Evolutionary conservation across 805 yeast genomes (phyloP), one percentile per base, ranked within the genome.

Genomic region (Suhomyces sp.): DNA sequence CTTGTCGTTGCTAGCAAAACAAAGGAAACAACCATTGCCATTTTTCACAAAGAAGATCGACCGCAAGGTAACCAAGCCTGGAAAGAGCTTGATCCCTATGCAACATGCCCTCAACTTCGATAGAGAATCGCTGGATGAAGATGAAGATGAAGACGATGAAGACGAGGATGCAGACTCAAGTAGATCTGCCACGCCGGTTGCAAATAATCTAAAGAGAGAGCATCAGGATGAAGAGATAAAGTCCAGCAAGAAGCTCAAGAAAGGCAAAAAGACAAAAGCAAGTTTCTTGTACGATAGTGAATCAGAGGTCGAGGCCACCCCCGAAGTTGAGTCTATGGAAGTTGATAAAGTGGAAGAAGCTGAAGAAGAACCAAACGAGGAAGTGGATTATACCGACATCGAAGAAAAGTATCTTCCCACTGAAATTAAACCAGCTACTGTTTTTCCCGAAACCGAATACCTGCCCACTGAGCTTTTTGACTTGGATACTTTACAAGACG

Each of bases 61-160:
- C 21, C 35, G 50, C 9, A 62, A 15, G 63, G 43, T 22, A 71
- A 21, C 53, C 52, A 72, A 48, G 65, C 41, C 41, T 7, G 22
- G 41, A 19, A 69, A 57, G 64, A 61, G 58, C 25, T 60, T 76
- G 45, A 68, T 79, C 46, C 84, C 85, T 1, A 75, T 80, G 79
- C 78, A 79, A 51, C 83, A 80, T 66, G 82, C 83, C 1, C 71
- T 80, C 53, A 80, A 79, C 54, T 78, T 60, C 50, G 77, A 71
- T 47, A 53, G 60, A 51, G 64, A 65, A 9, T 64, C 69, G 22
- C 76, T 72, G 10, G 67, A 67, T 24, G 75, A 72, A 4, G 76
- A 65, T 24, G 71, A 68, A 2, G 55, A 60, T 6, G 67, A 67
- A 8, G 75, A 65, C 13, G 71, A 67, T 3, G 57, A 62, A 8